Percentiles rank a stretch among this genome's conserved stretches.
Conservation (phyloP, 148 eudicot genomes). For the Chenopodium formosanum region DNA sequence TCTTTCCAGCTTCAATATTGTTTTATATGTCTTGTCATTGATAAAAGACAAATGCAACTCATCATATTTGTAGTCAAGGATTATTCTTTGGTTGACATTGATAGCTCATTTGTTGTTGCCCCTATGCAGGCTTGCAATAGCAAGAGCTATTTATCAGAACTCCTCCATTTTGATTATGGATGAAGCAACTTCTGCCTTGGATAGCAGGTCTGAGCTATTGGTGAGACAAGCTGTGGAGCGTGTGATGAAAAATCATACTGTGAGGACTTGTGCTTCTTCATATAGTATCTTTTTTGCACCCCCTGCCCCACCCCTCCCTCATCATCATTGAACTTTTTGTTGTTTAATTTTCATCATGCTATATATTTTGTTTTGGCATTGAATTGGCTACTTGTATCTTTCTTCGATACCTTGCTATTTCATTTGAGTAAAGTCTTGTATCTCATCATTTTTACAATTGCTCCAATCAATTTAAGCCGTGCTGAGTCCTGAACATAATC, state of each 20-base stretch:
- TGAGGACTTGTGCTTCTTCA: constrained; percentile 36
- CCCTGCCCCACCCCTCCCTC: not conserved
- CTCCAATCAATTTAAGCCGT: not conserved
- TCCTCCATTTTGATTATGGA: constrained; percentile 83
- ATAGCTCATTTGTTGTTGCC: constrained; percentile 4
- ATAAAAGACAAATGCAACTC: not conserved
- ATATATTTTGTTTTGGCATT: not conserved
- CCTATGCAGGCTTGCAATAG: constrained; percentile 79
- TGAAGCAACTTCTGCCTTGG: constrained; percentile 97
- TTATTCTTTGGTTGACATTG: constrained; percentile 5
- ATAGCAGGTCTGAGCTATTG: constrained; percentile 82
- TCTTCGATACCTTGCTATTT: not conserved
- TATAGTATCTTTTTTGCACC: not conserved
- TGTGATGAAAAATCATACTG: constrained; percentile 74
- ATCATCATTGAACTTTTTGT: not conserved
- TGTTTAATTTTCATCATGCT: not conserved
- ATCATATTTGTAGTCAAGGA: not conserved
- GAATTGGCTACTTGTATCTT: not conserved
- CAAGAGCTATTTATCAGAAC: constrained; percentile 90
- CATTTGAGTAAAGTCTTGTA: not conserved
- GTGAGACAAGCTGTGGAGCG: constrained; percentile 90
- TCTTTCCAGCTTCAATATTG: not conserved
- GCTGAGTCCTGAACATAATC: not conserved
- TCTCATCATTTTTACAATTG: not conserved
- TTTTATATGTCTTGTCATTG: not conserved